Percentiles rank a stretch among this genome's conserved stretches.
Evolutionary conservation across 2,329 filamentous ascomycete genomes (phyloP).

Genomic region (Colletotrichum simmondsii): DNA sequence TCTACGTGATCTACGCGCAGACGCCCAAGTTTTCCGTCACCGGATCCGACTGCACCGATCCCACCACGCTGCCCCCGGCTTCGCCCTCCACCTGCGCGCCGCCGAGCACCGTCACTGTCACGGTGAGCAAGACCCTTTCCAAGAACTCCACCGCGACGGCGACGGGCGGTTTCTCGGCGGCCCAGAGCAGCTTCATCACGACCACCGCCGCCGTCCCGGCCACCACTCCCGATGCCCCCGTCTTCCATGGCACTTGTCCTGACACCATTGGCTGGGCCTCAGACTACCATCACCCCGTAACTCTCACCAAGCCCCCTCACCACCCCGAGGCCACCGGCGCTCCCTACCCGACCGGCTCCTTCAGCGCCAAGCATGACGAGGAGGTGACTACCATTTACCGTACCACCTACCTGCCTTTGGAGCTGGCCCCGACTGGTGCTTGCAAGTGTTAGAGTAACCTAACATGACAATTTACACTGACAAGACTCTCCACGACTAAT

Average conservation of each 20-base stretch:
- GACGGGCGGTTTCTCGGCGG: constrained; percentile 30
- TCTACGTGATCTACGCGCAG: constrained; percentile 56
- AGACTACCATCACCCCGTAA: constrained; percentile 32
- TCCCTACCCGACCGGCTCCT: not conserved
- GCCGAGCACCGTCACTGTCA: constrained; percentile 40
- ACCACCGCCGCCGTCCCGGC: constrained; percentile 16
- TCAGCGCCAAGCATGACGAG: constrained; percentile 11
- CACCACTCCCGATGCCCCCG: constrained; percentile 7
- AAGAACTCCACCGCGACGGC: constrained; percentile 33
- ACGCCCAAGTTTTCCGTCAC: constrained; percentile 50
- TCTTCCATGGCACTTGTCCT: constrained; percentile 31
- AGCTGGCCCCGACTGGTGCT: constrained; percentile 19
- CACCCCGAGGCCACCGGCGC: constrained; percentile 12
- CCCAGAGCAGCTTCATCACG: constrained; percentile 12
- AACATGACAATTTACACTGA: not conserved
- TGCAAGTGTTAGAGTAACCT: constrained; percentile 20
- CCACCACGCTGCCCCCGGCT: constrained; percentile 33
- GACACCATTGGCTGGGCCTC: constrained; percentile 32
- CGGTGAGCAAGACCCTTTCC: constrained; percentile 34
- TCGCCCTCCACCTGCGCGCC: constrained; percentile 39
- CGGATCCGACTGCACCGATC: constrained; percentile 43
- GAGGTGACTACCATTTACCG: constrained; percentile 23
- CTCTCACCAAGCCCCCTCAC: constrained; percentile 26
- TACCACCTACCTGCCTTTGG: constrained; percentile 30
- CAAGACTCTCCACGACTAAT: not conserved